Percentiles rank a stretch among this genome's conserved stretches.
These are phyloP conservation scores for Teratosphaeria destructans DNA, from an alignment of 2,329 filamentous ascomycete species.

Conservation along the genomic window DNA sequence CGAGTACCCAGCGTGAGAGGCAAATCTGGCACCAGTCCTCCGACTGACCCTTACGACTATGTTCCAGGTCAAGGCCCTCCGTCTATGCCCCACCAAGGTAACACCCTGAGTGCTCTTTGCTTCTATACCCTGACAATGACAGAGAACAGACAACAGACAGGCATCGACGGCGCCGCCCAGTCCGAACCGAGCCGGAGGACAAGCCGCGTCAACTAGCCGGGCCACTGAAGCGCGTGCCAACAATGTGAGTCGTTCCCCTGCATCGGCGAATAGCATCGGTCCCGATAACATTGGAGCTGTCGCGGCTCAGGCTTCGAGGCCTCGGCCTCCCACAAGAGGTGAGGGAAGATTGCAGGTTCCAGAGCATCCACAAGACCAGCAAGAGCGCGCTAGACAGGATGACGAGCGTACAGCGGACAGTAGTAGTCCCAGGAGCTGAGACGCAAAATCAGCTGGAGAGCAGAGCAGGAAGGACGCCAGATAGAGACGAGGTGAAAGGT, in stretches of 20 bases:
- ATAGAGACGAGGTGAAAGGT: not conserved
- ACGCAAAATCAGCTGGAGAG: not conserved
- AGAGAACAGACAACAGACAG: not conserved
- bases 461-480: not conserved
- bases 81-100: not conserved
- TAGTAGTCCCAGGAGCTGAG: not conserved
- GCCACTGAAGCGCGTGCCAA: not conserved
- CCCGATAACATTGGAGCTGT: not conserved
- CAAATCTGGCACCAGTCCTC: not conserved
- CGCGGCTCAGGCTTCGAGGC: not conserved
- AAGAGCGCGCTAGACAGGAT: not conserved
- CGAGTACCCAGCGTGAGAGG: not conserved
- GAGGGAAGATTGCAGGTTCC: not conserved
- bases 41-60: not conserved
- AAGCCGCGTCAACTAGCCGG: not conserved
- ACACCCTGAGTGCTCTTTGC: not conserved
- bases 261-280: not conserved
- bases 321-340: no score
- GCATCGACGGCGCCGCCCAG: not conserved
- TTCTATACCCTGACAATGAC: not conserved
- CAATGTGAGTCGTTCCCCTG: not conserved
- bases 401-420: not conserved
- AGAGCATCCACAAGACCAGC: not conserved
- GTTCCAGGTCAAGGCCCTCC: not conserved
- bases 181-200: not conserved